Conservation (phyloP, 1,284 basidiomycete genomes). For the Rhodotorula sp. region DNA sequence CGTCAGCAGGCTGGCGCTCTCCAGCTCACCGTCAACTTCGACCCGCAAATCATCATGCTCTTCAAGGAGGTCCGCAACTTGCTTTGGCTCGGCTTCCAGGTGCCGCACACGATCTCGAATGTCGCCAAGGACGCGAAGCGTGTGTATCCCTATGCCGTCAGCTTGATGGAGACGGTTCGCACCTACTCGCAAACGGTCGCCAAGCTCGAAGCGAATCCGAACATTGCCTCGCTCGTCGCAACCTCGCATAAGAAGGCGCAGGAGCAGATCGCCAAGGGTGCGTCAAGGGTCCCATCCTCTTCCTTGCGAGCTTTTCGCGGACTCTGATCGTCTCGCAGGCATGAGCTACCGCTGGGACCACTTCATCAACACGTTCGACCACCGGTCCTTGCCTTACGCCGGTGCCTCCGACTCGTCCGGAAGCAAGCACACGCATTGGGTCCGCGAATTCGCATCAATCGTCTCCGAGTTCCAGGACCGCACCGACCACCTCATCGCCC, state of each 20-base stretch:
- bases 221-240: constrained; percentile 87
- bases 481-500: constrained; percentile 85
- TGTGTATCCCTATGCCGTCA: constrained; percentile 96
- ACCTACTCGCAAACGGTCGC: constrained; percentile 94
- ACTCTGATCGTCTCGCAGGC: constrained; percentile 53
- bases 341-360: constrained; percentile 96
- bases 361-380: constrained; percentile 88
- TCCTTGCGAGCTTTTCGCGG: not conserved
- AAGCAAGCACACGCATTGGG: constrained; percentile 87
- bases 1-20: constrained; percentile 59
- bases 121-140: constrained; percentile 97
- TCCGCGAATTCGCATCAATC: constrained; percentile 89
- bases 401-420: constrained; percentile 48
- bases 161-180: constrained; percentile 94
- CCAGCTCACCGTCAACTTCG: constrained; percentile 92
- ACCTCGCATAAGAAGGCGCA: constrained; percentile 88
- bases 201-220: constrained; percentile 80
- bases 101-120: constrained; percentile 90
- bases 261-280: constrained; percentile 81
- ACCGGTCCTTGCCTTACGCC: constrained; percentile 46
- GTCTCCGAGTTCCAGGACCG: constrained; percentile 85
- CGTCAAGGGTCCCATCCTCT: constrained; percentile 26
- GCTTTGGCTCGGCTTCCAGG: constrained; percentile 91
- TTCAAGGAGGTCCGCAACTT: constrained; percentile 98
- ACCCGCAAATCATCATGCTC: constrained; percentile 93